phyloP scores from a whole-genome alignment of 2,329 filamentous ascomycete genomes.

The Aspergillus chevalieri region DNA sequence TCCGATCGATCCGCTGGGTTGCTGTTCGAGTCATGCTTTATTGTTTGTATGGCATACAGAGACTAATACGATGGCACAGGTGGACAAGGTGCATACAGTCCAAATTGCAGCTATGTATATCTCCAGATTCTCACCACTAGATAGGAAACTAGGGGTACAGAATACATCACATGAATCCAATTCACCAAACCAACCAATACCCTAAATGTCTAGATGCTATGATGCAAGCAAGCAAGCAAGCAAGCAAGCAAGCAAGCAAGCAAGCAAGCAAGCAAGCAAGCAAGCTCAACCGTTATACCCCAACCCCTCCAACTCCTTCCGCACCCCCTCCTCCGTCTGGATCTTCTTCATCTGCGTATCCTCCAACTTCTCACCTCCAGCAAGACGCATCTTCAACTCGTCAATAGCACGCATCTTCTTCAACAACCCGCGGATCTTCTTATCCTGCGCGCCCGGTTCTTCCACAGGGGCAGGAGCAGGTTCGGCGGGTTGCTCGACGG shows the following conservation, averaged over 20 bases:
- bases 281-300: conserved; percentile 39
- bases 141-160: too few relatives aligned
- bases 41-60: too few relatives aligned
- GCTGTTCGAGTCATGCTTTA: too few relatives aligned
- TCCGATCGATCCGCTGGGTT: too few relatives aligned
- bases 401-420: conserved; percentile 99
- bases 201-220: too few relatives aligned
- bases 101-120: too few relatives aligned
- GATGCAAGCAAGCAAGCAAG: neutral
- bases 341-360: conserved; percentile 99
- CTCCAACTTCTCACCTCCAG: conserved; percentile 91
- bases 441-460: conserved; percentile 68
- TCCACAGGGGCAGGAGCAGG: conserved; percentile 21
- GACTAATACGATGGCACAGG: too few relatives aligned
- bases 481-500: conserved; percentile 20
- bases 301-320: conserved; percentile 70
- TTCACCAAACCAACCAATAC: too few relatives aligned
- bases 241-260: neutral
- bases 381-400: conserved; percentile 93
- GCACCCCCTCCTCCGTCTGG: conserved; percentile 73
- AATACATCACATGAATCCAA: too few relatives aligned
- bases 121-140: too few relatives aligned
- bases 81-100: too few relatives aligned
- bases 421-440: conserved; percentile 86
- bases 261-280: neutral